Conservation (phyloP, 768 basidiomycete genomes). For the Boletus pseudo-olivaceus region DNA sequence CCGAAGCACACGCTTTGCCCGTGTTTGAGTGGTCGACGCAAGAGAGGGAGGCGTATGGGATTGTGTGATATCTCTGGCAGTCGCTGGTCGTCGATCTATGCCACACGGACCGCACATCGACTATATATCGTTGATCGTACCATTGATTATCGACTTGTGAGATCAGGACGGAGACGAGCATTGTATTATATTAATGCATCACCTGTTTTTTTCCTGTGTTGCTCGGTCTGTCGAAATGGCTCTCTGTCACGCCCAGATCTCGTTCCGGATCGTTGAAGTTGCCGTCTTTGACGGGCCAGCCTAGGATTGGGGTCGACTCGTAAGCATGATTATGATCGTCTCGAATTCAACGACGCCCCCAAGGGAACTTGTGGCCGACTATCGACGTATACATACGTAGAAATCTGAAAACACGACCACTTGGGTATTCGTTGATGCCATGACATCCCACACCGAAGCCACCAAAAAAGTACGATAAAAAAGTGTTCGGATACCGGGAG, state of each 20-base stretch:
- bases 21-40: slow-evolving; percentile 59
- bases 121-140: not conserved
- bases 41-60: slow-evolving; percentile 46
- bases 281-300: not conserved
- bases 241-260: not conserved
- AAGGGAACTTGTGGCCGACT: not conserved
- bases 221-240: not conserved
- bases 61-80: not conserved
- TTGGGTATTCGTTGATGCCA: not conserved
- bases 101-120: not conserved
- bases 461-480: not conserved
- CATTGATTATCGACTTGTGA: not conserved
- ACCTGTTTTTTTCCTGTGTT: not conserved
- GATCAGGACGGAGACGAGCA: not conserved
- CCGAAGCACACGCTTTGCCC: slow-evolving; percentile 76
- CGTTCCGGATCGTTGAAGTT: too few species aligned
- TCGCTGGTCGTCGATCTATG: not conserved
- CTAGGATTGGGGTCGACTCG: not conserved
- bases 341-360: not conserved
- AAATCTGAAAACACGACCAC: not conserved
- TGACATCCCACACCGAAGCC: not conserved
- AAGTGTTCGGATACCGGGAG: slow-evolving; percentile 34
- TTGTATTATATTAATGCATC: not conserved
- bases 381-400: not conserved
- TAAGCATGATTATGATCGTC: too few species aligned